These are phyloP conservation scores for Microdochium paspali DNA, from an alignment of 2,329 filamentous ascomycete genomes.

Conservation along the genomic window DNA sequence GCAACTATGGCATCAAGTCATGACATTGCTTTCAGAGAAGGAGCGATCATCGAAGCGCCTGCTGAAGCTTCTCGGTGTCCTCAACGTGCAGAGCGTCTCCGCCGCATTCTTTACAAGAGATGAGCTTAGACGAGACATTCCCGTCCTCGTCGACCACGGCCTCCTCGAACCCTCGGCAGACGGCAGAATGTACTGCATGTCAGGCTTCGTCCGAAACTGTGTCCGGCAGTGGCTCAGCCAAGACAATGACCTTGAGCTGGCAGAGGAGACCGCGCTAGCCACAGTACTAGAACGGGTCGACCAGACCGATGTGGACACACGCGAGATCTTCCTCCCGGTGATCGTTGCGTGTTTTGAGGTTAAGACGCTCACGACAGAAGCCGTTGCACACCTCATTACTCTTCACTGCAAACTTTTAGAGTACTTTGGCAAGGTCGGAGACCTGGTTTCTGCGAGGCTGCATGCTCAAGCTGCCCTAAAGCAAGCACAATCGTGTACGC, in stretches of 20 bases:
- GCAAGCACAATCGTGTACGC: neutral
- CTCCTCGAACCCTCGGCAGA: neutral
- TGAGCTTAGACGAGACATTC: neutral
- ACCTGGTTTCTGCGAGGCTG: neutral
- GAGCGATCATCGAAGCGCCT: neutral
- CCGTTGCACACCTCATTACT: neutral
- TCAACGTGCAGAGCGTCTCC: neutral
- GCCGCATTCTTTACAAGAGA: neutral
- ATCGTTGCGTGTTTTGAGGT: neutral
- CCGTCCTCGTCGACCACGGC: neutral
- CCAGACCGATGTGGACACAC: neutral
- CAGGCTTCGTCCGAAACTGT: neutral
- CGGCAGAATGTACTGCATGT: neutral
- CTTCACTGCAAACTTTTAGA: neutral
- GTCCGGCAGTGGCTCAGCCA: neutral
- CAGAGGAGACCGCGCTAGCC: neutral
- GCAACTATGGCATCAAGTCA: neutral
- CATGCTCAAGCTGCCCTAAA: neutral
- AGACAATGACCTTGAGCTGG: neutral
- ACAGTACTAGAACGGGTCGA: neutral
- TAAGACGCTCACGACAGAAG: neutral
- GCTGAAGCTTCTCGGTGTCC: neutral
- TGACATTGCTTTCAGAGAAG: neutral
- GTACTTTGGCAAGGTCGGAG: neutral
- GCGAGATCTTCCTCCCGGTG: neutral